phyloP scores from a whole-genome alignment of 345 rosid species.

The Citrus glauca region DNA sequence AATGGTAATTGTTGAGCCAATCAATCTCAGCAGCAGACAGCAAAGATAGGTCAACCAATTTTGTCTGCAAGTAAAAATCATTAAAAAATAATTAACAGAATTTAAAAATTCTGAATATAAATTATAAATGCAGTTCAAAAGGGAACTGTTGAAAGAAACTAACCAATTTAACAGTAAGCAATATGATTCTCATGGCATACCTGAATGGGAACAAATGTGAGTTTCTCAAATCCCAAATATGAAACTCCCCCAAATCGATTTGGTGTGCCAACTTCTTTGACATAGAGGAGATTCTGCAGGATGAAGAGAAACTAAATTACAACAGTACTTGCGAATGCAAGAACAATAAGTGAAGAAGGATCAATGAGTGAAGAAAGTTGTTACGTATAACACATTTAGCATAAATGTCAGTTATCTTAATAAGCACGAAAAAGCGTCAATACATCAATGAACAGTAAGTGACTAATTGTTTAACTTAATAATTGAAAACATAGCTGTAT shows the following conservation, averaged over 20 bases:
- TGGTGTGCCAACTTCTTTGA: conserved; percentile 65
- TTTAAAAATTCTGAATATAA: neutral
- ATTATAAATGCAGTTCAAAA: neutral
- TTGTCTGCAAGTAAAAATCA: conserved; percentile 43
- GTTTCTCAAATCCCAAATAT: conserved; percentile 84
- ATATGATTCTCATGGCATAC: conserved; percentile 23
- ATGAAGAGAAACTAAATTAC: neutral
- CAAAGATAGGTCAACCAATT: conserved; percentile 63
- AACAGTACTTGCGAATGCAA: neutral
- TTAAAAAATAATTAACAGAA: too few relatives aligned
- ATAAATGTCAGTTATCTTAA: neutral
- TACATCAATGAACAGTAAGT: neutral
- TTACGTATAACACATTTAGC: neutral
- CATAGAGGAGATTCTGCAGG: conserved; percentile 76
- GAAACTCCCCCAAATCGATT: conserved; percentile 76
- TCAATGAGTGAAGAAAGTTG: neutral
- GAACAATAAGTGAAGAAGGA: neutral
- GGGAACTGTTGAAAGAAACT: neutral
- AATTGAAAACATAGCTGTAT: neutral
- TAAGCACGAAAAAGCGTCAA: neutral
- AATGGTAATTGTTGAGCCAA: conserved; percentile 83
- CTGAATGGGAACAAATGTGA: conserved; percentile 91
- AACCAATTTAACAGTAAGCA: neutral
- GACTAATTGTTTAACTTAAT: neutral
- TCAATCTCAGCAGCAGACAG: conserved; percentile 57